Evolutionary conservation across 2,329 filamentous ascomycete genomes (phyloP).

Genomic region (Hortaea sp.): DNA sequence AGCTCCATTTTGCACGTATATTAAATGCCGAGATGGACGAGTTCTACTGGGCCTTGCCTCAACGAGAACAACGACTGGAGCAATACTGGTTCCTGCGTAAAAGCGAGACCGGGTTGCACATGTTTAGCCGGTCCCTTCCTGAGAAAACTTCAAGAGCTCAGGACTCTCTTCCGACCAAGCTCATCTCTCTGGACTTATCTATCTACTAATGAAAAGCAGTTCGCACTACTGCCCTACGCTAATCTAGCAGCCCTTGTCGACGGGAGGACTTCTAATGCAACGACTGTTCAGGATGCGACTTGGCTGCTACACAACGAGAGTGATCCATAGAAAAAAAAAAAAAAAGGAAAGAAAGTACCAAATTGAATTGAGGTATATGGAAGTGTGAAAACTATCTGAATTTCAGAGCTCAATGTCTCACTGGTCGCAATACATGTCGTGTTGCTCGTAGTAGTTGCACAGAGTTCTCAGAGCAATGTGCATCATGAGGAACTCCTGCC

Average conservation of each 20-base stretch:
- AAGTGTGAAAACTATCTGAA: no score
- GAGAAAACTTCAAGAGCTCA: conserved; percentile 50
- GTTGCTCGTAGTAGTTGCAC: no score
- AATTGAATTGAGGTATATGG: no score
- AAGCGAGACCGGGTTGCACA: conserved; percentile 53
- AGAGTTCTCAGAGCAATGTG: no score
- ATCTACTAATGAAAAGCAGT: conserved; percentile 43
- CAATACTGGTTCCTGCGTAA: conserved; percentile 58
- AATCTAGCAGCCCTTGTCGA: conserved; percentile 18
- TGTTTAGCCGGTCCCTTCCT: conserved; percentile 48
- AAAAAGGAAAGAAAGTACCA: no score
- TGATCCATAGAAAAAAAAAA: conserved; percentile 32
- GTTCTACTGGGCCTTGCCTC: no score
- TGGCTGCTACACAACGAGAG: conserved; percentile 50
- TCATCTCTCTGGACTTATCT: conserved; percentile 53
- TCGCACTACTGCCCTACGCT: neutral
- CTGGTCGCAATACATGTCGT: no score
- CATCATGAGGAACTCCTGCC: no score
- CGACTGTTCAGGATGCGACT: conserved; percentile 52
- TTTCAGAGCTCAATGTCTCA: no score
- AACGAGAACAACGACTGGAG: conserved; percentile 29
- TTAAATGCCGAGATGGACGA: no score
- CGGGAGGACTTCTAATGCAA: conserved; percentile 3
- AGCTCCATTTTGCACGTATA: no score
- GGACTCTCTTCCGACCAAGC: conserved; percentile 52